phyloP scores from a whole-genome alignment of 306 rosid genomes.

The Amphicarpaea edgeworthii region DNA sequence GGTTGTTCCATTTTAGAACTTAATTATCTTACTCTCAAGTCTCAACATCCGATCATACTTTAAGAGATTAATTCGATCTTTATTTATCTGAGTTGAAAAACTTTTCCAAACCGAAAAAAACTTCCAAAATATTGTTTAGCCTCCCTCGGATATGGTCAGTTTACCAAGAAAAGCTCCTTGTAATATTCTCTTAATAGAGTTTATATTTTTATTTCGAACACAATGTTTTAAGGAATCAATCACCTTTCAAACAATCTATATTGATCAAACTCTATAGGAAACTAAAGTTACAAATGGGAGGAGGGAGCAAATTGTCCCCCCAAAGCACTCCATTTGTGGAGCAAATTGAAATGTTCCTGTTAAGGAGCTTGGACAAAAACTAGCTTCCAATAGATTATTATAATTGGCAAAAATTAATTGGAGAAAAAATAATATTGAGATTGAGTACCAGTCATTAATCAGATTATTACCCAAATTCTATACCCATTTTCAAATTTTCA shows the following conservation, averaged over 20 bases:
- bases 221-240: conserved; percentile 32
- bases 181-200: conserved; percentile 13
- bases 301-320: conserved; percentile 34
- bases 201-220: neutral
- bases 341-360: conserved; percentile 12
- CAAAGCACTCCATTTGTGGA: conserved; percentile 27
- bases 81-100: neutral
- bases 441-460: no score
- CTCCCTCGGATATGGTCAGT: conserved; percentile 36
- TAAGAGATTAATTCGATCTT: neutral
- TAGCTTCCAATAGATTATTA: conserved; percentile 43
- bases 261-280: conserved; percentile 1
- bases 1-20: neutral
- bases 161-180: neutral
- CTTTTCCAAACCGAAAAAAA: conserved; percentile 26
- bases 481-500: no score
- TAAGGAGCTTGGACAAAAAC: conserved; percentile 33
- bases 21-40: neutral
- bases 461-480: no score
- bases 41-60: neutral
- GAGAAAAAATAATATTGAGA: conserved; percentile 23
- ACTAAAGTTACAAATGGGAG: conserved; percentile 36
- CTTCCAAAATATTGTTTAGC: conserved; percentile 13
- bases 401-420: conserved; percentile 29
- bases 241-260: conserved; percentile 30